A percentile compares a stretch with the other conserved stretches of the same genome.
Conservation (phyloP, 768 basidiomycete genomes). For the Termitomyces sp. region DNA sequence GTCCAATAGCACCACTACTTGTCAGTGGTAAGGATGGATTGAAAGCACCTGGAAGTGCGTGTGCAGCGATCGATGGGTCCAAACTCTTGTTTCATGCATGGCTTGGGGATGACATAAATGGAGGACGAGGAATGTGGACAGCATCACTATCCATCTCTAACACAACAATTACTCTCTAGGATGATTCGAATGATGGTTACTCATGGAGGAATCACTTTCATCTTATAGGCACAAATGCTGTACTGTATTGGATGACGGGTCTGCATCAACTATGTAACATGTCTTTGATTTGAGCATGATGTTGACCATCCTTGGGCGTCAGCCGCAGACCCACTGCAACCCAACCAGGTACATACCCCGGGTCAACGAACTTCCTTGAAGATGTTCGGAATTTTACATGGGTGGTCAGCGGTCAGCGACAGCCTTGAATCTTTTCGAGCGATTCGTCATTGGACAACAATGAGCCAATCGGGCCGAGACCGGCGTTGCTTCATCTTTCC, state of each 20-base stretch:
- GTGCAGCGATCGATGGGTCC: conserved; percentile 9
- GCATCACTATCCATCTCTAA: conserved; percentile 7
- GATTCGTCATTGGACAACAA: too few relatives aligned
- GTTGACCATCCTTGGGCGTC: not conserved
- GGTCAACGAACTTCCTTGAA: too few relatives aligned
- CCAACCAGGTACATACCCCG: not conserved
- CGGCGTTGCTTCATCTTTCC: not conserved
- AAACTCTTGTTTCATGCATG: conserved; percentile 9
- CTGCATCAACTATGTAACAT: not conserved
- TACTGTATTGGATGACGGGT: not conserved
- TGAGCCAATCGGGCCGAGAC: not conserved
- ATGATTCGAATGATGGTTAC: not conserved
- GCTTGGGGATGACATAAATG: conserved; percentile 7
- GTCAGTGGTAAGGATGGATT: conserved; percentile 10
- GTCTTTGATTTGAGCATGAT: not conserved
- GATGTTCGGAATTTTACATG: not conserved
- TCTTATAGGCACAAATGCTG: not conserved
- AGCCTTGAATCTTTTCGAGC: too few relatives aligned
- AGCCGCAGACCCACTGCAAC: too few relatives aligned
- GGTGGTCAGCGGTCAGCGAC: not conserved
- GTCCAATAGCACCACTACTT: conserved; percentile 9
- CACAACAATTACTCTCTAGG: conserved; percentile 8
- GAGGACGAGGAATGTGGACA: conserved; percentile 14
- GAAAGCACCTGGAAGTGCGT: conserved; percentile 12
- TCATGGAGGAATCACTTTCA: not conserved